phyloP scores from a whole-genome alignment of 306 rosid species.

The Abrus pulchellus region DNA sequence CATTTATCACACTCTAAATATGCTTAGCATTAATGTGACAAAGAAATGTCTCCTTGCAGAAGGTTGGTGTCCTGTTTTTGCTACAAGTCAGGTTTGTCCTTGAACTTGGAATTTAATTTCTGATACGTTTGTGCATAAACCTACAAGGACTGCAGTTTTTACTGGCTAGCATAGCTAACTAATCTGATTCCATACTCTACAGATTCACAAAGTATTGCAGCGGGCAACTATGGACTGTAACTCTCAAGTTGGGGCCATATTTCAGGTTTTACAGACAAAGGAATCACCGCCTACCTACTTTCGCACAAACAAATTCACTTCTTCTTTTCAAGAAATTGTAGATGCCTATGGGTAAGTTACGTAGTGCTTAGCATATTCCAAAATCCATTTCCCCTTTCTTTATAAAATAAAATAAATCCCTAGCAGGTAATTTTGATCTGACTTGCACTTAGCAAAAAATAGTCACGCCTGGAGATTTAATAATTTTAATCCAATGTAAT shows the following conservation, averaged over 20 bases:
- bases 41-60: slow-evolving; percentile 90
- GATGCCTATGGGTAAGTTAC: slow-evolving; percentile 87
- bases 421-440: slow-evolving; percentile 11
- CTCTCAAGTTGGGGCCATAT: slow-evolving; percentile 74
- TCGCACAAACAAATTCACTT: slow-evolving; percentile 74
- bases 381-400: neutral
- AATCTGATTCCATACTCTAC: slow-evolving; percentile 45
- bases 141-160: slow-evolving; percentile 1
- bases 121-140: slow-evolving; percentile 25
- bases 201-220: slow-evolving; percentile 69
- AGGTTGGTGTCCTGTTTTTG: slow-evolving; percentile 92
- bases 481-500: neutral
- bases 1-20: slow-evolving; percentile 80
- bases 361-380: slow-evolving; percentile 19
- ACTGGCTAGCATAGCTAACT: slow-evolving; percentile 27
- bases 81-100: slow-evolving; percentile 74
- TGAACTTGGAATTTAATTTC: slow-evolving; percentile 31
- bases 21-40: slow-evolving; percentile 91
- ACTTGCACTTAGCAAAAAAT: neutral
- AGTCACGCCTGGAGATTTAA: neutral
- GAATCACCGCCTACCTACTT: slow-evolving; percentile 79
- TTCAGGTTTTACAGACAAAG: slow-evolving; percentile 76
- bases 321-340: slow-evolving; percentile 81
- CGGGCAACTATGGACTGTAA: slow-evolving; percentile 69
- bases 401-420: neutral